Percentiles rank a stretch among this genome's conserved stretches.
Evolutionary conservation across 78 protist species (phyloP).

Genomic region (Paulinella micropora): DNA sequence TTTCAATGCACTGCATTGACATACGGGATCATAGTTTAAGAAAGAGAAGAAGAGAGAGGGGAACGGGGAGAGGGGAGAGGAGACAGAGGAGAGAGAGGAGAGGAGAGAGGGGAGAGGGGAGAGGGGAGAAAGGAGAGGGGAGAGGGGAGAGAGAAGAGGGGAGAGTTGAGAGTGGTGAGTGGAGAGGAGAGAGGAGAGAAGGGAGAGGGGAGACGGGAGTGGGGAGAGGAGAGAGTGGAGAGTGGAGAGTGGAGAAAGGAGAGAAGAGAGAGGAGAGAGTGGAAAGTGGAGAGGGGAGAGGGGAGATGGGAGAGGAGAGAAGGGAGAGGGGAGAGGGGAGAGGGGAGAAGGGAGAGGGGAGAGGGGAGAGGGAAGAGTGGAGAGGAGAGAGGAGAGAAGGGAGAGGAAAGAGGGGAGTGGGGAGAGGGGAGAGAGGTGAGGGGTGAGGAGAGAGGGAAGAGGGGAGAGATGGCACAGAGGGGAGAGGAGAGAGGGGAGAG

Average conservation of each 20-base stretch:
- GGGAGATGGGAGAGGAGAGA: background rate
- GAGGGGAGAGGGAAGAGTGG: background rate
- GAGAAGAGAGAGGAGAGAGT: background rate
- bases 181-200: background rate
- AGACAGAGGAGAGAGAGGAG: background rate
- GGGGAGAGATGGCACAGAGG: background rate
- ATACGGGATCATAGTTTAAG: no score
- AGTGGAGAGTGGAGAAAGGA: background rate
- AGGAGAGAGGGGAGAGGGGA: background rate
- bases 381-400: background rate
- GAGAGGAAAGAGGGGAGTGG: background rate
- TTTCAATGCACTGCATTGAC: no score
- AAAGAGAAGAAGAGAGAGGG: background rate
- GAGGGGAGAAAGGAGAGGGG: background rate
- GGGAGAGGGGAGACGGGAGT: background rate
- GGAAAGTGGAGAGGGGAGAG: background rate
- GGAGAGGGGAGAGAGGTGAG: background rate
- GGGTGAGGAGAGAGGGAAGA: background rate
- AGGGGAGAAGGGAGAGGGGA: background rate
- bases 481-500: background rate
- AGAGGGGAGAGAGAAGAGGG: background rate
- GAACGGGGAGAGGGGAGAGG: background rate
- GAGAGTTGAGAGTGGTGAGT: background rate
- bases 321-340: background rate
- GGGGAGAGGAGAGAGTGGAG: background rate